Conservation (phyloP, 164 flowering plant genomes). For the Kingdonia uniflora region DNA sequence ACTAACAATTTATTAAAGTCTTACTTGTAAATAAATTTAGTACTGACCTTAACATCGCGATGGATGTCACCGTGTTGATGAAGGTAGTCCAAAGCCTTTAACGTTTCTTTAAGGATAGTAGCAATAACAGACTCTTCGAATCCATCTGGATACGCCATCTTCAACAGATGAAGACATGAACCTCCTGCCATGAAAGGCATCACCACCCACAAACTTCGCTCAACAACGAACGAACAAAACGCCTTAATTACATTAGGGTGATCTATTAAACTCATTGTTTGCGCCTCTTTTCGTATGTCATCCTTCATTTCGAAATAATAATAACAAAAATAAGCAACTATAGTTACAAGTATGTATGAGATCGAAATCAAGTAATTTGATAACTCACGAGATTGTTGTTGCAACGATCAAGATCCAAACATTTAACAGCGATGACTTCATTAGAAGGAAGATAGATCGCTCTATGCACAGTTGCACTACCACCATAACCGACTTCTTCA, state of each 20-base stretch:
- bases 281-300: slow-evolving; percentile 76
- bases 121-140: slow-evolving; percentile 18
- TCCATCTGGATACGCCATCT: slow-evolving; percentile 36
- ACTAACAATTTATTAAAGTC: background rate
- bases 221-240: slow-evolving; percentile 76
- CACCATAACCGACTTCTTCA: slow-evolving; percentile 85
- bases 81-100: slow-evolving; percentile 23
- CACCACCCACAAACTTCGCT: slow-evolving; percentile 68
- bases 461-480: slow-evolving; percentile 82
- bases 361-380: background rate
- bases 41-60: slow-evolving; percentile 23
- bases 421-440: slow-evolving; percentile 81
- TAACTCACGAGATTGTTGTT: slow-evolving; percentile 70
- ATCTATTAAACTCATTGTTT: slow-evolving; percentile 81
- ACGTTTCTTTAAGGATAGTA: slow-evolving; percentile 17
- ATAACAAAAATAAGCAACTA: background rate
- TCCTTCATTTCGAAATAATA: slow-evolving; percentile 28
- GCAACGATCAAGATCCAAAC: slow-evolving; percentile 97
- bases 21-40: too few relatives aligned
- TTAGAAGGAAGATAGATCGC: slow-evolving; percentile 80
- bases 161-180: slow-evolving; percentile 85
- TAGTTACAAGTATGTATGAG: background rate
- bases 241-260: slow-evolving; percentile 75
- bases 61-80: slow-evolving; percentile 25
- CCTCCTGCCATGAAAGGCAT: slow-evolving; percentile 93